A percentile compares a stretch with the other conserved stretches of the same genome.
Conservation (phyloP, 2,329 filamentous ascomycete genomes). For the Ophiostoma montium region DNA sequence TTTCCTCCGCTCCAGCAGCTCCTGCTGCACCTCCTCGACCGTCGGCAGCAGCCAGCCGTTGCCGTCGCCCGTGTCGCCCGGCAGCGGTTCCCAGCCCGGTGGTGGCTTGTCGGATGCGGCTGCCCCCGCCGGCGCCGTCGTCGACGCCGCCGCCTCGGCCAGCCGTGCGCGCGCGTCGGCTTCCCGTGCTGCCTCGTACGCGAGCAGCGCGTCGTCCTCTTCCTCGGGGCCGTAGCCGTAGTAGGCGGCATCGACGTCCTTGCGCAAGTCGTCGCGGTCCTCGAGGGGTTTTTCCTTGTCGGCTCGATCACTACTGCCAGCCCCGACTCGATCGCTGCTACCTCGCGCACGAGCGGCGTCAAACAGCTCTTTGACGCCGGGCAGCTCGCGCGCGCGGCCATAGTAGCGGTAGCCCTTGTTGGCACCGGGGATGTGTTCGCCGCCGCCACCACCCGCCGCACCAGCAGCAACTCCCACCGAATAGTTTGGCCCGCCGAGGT, state of each 20-base stretch:
- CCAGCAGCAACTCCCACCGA: slow-evolving; percentile 55
- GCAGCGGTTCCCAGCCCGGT: slow-evolving; percentile 69
- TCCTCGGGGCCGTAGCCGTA: slow-evolving; percentile 92
- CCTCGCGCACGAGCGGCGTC: slow-evolving; percentile 51
- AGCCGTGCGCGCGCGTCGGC: slow-evolving; percentile 62
- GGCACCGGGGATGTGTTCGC: slow-evolving; percentile 55
- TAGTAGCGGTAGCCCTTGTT: slow-evolving; percentile 78
- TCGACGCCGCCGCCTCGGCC: slow-evolving; percentile 18
- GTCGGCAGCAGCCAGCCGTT: slow-evolving; percentile 71
- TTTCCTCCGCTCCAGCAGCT: slow-evolving; percentile 75
- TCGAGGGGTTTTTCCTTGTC: slow-evolving; percentile 35
- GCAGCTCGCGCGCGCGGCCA: slow-evolving; percentile 70
- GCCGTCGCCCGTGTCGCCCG: slow-evolving; percentile 76
- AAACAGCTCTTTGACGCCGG: slow-evolving; percentile 92
- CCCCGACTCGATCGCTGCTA: too few species aligned
- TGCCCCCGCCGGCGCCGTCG: slow-evolving; percentile 24
- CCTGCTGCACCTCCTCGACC: slow-evolving; percentile 83
- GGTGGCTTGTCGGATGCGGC: slow-evolving; percentile 41
- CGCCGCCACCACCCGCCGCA: slow-evolving; percentile 32
- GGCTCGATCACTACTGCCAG: background rate
- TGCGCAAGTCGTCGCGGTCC: slow-evolving; percentile 53
- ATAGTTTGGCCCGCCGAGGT: slow-evolving; percentile 93
- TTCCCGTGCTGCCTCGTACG: slow-evolving; percentile 74
- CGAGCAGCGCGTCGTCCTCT: slow-evolving; percentile 68
- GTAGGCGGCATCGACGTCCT: slow-evolving; percentile 81